phyloP scores from a whole-genome alignment of 2,329 filamentous ascomycete genomes.

The Pseudocercospora cruenta region DNA sequence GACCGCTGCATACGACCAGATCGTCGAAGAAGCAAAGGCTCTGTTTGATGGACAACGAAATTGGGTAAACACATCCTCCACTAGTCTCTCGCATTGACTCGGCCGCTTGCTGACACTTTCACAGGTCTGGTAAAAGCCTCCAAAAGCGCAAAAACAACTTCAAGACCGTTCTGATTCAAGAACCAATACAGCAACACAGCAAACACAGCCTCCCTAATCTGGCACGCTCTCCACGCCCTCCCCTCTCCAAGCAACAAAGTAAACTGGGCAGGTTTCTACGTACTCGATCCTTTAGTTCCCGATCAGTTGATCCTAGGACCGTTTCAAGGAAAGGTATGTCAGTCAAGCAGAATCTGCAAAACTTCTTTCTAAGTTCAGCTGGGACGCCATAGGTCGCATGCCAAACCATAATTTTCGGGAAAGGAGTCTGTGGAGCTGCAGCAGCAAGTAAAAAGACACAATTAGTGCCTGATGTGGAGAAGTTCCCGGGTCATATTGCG shows the following conservation, averaged over 20 bases:
- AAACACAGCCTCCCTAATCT: conserved; percentile 75
- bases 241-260: conserved; percentile 66
- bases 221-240: conserved; percentile 78
- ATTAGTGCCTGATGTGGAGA: conserved; percentile 68
- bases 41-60: conserved; percentile 75
- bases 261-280: conserved; percentile 85
- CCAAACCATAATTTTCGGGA: conserved; percentile 73
- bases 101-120: neutral
- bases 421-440: conserved; percentile 75
- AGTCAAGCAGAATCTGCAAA: too few species aligned
- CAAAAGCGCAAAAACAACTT: too few species aligned
- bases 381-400: conserved; percentile 58
- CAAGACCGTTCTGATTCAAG: neutral
- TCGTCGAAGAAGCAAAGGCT: conserved; percentile 70
- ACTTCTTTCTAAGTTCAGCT: neutral
- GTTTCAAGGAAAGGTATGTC: conserved; percentile 69
- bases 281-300: conserved; percentile 56
- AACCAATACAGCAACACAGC: conserved; percentile 66
- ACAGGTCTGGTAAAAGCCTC: conserved; percentile 27
- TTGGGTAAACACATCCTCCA: too few species aligned
- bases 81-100: too few species aligned
- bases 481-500: conserved; percentile 79
- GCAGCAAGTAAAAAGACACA: conserved; percentile 65
- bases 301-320: conserved; percentile 72
- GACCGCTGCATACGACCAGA: conserved; percentile 72